A percentile compares a stretch with the other conserved stretches of the same genome.
phyloP scores from a whole-genome alignment of 495 filamentous ascomycete species.

The Penicillium diatomitis region DNA sequence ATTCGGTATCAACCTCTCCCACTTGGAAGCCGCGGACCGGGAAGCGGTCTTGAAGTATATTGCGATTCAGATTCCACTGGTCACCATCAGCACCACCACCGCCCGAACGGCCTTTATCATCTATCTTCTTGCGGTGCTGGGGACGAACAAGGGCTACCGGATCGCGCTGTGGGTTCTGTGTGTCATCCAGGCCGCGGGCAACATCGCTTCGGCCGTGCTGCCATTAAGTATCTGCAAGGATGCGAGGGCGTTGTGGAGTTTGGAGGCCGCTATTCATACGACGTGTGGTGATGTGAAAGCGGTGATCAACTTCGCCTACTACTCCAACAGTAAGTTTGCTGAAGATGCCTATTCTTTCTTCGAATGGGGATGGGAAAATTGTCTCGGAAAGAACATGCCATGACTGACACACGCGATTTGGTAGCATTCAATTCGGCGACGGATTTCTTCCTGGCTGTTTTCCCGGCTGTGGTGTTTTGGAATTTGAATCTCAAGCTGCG shows the following conservation, averaged over 20 bases:
- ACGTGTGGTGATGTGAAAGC: slow-evolving; percentile 15
- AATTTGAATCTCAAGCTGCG: slow-evolving; percentile 31
- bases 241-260: slow-evolving; percentile 18
- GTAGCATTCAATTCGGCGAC: slow-evolving; percentile 32
- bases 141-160: slow-evolving; percentile 18
- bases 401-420: neutral
- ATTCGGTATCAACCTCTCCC: slow-evolving; percentile 18
- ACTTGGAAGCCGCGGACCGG: slow-evolving; percentile 3
- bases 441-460: slow-evolving; percentile 34
- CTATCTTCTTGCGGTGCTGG: slow-evolving; percentile 25
- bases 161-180: slow-evolving; percentile 19
- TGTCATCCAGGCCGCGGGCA: slow-evolving; percentile 20
- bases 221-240: slow-evolving; percentile 24
- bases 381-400: too few species aligned
- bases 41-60: slow-evolving; percentile 21
- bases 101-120: slow-evolving; percentile 25
- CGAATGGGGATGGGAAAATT: too few species aligned
- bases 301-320: slow-evolving; percentile 25
- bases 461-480: slow-evolving; percentile 36
- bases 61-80: slow-evolving; percentile 22
- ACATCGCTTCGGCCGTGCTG: slow-evolving; percentile 22
- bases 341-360: neutral
- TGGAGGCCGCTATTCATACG: slow-evolving; percentile 10
- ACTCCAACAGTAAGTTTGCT: slow-evolving; percentile 20
- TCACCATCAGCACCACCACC: slow-evolving; percentile 26